Evolutionary conservation across 73 alveolate genomes (phyloP).

Genomic region (Blepharisma japonicum): DNA sequence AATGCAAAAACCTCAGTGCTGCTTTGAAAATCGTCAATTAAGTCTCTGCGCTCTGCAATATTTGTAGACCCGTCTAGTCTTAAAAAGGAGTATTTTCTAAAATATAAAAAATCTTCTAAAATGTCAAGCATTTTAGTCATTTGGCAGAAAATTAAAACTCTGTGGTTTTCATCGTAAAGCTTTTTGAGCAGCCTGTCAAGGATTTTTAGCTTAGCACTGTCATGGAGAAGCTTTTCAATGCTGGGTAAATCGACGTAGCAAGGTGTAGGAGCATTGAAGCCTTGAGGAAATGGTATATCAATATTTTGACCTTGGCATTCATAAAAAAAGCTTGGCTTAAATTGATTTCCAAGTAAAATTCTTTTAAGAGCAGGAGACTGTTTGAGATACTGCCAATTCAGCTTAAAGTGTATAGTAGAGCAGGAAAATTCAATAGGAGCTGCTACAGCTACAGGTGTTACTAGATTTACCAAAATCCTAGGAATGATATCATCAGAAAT

Average conservation of each 20-base stretch:
- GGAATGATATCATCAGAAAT: background rate
- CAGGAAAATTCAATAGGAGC: conserved; percentile 24
- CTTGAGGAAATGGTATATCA: conserved; percentile 35
- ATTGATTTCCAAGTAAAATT: background rate
- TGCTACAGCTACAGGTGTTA: conserved; percentile 12
- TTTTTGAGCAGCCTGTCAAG: conserved; percentile 81
- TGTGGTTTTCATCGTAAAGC: conserved; percentile 72
- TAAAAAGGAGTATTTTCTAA: conserved; percentile 82
- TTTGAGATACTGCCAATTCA: background rate
- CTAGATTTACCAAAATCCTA: background rate
- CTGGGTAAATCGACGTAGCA: conserved; percentile 47
- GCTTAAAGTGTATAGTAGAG: conserved; percentile 10
- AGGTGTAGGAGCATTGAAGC: conserved; percentile 79
- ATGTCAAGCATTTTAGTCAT: conserved; percentile 99
- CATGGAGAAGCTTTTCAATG: conserved; percentile 29
- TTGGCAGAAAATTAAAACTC: conserved; percentile 93
- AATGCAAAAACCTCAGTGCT: conserved; percentile 90
- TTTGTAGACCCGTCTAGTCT: conserved; percentile 98
- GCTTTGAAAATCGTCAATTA: conserved; percentile 61
- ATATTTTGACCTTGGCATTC: background rate
- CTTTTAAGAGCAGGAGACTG: conserved; percentile 6
- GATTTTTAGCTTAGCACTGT: conserved; percentile 41
- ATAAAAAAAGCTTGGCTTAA: conserved; percentile 1
- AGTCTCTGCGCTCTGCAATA: conserved; percentile 91
- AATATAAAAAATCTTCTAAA: conserved; percentile 91